Base-by-base conservation (phyloP, 257 asterid genomes). In the Datura wrightii region DNA sequence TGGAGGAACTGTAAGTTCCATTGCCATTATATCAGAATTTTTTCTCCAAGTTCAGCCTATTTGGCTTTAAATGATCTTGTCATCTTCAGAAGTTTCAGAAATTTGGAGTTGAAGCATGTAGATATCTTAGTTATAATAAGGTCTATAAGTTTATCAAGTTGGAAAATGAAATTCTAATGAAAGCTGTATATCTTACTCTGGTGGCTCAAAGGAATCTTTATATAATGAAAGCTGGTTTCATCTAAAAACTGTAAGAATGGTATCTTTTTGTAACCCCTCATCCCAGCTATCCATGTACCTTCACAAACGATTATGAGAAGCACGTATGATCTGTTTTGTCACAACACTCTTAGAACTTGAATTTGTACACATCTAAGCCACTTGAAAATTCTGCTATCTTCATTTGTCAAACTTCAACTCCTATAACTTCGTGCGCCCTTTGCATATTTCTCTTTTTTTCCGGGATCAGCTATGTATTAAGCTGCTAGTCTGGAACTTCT, bases 1-100 rank as follows among this genome's bases (percentile, higher is more conserved):
- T 88, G 94, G 97, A 52, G 98, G 97, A 79, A 93, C 94, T 88
- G 97, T 94, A 89, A 86, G 89, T 79, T 83, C 72, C 44, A 48
- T 83, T 53, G 36, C 55, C 1, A 52, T 31, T 36, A 34, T 10
- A 46, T 79, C 8, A 37, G 10, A 19, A 42, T 16, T 24, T 48
- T 60, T 70, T 41, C 5, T 19, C 46, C 13, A 37, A 8, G 19
- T 7, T 39, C 78, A 14, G 19, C 31, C 19, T 39, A 67, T 15
- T 69, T 39, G 14, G 3, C 79, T 7, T 41, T 62, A 48, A 52
- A 42, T 60, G 1, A 50, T 71, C 81, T 11, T 24, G 4, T 50
- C 83, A 10, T 41, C 58, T 4, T 76, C 19, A 44, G 44, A 76
- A 53, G 81, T 5, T 56, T 36, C 34, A 6, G 8, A 34, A 34